phyloP scores from a whole-genome alignment of 1,284 basidiomycete genomes.

The Apiotrichum siamense region DNA sequence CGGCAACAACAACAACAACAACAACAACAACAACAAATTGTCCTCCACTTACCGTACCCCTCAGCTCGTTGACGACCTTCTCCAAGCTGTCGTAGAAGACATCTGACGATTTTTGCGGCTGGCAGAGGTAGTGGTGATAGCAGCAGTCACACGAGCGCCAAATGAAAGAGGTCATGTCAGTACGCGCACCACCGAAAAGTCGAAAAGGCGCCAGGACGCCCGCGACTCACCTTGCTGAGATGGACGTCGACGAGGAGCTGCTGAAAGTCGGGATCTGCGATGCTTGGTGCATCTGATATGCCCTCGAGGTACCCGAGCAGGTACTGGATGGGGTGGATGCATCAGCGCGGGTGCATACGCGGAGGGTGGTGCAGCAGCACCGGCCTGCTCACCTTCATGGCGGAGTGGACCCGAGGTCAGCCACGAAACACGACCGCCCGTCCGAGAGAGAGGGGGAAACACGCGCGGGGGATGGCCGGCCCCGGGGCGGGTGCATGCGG shows the following conservation, averaged over 20 bases:
- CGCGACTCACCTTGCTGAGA: constrained; percentile 42
- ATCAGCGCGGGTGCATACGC: constrained; percentile 12
- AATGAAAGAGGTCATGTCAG: not conserved
- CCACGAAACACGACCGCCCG: no score
- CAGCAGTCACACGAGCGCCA: not conserved
- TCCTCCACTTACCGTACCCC: constrained; percentile 68
- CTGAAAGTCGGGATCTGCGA: constrained; percentile 45
- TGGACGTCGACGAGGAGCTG: constrained; percentile 47
- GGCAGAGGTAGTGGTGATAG: not conserved
- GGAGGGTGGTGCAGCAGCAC: not conserved
- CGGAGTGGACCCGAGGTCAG: not conserved
- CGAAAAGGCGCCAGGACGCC: not conserved
- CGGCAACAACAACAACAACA: not conserved
- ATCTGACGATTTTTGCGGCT: constrained; percentile 63
- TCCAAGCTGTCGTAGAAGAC: constrained; percentile 88
- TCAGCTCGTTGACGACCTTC: constrained; percentile 73
- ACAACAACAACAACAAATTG: not conserved
- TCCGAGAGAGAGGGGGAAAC: constrained; percentile 5
- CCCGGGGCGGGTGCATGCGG: not conserved
- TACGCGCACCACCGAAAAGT: not conserved
- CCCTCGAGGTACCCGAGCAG: constrained; percentile 47
- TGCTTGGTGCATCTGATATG: constrained; percentile 41
- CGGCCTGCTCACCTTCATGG: constrained; percentile 47
- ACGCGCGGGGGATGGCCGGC: not conserved
- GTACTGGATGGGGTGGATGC: constrained; percentile 44